These are phyloP conservation scores for Pythium oligandrum DNA, from an alignment of 352 stramenopile genomes.

Conservation along the genomic window DNA sequence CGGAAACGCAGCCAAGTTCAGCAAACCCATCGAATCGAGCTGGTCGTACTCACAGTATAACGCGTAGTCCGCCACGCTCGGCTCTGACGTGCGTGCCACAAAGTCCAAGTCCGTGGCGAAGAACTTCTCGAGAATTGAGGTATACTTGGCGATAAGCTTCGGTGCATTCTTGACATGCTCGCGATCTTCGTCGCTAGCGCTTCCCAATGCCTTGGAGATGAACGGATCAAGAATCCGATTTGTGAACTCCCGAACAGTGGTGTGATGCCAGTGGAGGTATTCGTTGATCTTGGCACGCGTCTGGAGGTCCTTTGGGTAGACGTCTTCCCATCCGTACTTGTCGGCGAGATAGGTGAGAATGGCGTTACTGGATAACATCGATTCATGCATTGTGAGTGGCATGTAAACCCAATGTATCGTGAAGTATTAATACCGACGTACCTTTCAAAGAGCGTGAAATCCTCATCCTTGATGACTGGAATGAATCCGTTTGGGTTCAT, in stretches of 20 bases:
- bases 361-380: slow-evolving; percentile 17
- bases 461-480: slow-evolving; percentile 43
- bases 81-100: slow-evolving; percentile 40
- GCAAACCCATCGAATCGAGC: slow-evolving; percentile 44
- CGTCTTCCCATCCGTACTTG: slow-evolving; percentile 37
- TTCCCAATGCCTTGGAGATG: slow-evolving; percentile 11
- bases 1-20: slow-evolving; percentile 25
- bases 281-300: slow-evolving; percentile 56
- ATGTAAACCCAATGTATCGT: too few species aligned
- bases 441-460: slow-evolving; percentile 52
- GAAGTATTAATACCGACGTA: slow-evolving; percentile 4
- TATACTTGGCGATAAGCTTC: slow-evolving; percentile 23
- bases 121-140: slow-evolving; percentile 40
- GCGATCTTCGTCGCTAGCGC: slow-evolving; percentile 9
- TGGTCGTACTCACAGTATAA: slow-evolving; percentile 69
- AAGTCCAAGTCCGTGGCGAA: slow-evolving; percentile 44
- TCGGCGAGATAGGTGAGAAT: slow-evolving; percentile 50
- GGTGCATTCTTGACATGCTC: slow-evolving; percentile 6
- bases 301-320: slow-evolving; percentile 40
- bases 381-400: too few species aligned
- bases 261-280: slow-evolving; percentile 73
- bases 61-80: slow-evolving; percentile 55
- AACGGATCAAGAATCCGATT: slow-evolving; percentile 33
- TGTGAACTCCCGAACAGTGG: slow-evolving; percentile 40
- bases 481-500: slow-evolving; percentile 50